Conservation (phyloP, 345 rosid species). For the Limnanthes douglasii region DNA sequence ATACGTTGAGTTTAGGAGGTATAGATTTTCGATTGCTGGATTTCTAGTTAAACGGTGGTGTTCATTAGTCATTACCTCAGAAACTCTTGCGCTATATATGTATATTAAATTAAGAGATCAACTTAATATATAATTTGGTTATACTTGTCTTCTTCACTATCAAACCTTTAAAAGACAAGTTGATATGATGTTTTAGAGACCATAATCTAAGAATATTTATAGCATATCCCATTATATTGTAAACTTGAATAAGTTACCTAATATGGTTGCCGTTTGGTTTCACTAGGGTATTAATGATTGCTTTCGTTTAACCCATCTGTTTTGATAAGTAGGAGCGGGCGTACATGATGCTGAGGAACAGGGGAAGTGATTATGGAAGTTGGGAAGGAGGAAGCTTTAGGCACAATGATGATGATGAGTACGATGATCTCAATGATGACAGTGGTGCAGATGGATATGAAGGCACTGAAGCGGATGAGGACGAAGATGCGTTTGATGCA, state of each 20-base stretch:
- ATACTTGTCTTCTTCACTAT: no score
- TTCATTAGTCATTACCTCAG: no score
- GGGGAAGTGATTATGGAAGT: conserved; percentile 66
- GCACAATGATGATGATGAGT: conserved; percentile 56
- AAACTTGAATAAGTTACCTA: no score
- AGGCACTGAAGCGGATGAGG: conserved; percentile 25
- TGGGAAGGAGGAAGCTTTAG: conserved; percentile 67
- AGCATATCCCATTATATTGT: no score
- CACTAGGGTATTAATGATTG: conserved; percentile 4
- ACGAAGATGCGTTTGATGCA: conserved; percentile 44
- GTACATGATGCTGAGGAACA: conserved; percentile 72
- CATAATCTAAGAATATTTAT: no score
- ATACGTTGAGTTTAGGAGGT: no score
- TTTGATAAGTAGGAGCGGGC: conserved; percentile 55
- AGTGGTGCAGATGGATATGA: conserved; percentile 18
- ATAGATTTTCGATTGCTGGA: no score
- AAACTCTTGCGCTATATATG: no score
- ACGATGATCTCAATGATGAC: conserved; percentile 33
- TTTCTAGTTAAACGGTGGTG: no score
- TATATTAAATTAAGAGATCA: no score
- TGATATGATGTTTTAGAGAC: not conserved
- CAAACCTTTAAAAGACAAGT: no score
- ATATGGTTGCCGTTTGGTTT: not conserved
- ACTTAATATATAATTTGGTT: no score
- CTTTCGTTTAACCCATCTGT: conserved; percentile 1